Evolutionary conservation across 768 basidiomycete species (phyloP).

Genomic region (Amanita pallidorosea): DNA sequence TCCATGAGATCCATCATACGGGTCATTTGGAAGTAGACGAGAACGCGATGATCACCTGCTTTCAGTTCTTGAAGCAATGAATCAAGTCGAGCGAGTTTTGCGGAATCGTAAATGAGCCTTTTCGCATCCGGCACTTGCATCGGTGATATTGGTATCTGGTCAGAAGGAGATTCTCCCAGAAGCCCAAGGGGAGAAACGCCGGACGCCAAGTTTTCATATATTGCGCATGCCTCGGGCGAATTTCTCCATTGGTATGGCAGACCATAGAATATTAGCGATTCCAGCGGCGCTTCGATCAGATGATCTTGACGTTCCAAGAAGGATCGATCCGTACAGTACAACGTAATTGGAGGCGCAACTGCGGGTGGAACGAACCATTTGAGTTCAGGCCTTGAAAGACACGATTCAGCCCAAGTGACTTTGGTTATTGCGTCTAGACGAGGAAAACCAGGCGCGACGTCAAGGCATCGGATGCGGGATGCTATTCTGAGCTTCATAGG

Average conservation of each 20-base stretch:
- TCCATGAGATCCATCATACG: conserved; percentile 99
- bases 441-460: conserved; percentile 34
- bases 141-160: conserved; percentile 69
- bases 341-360: conserved; percentile 73
- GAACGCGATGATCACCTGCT: conserved; percentile 82
- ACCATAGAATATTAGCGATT: conserved; percentile 75
- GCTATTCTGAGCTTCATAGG: background rate
- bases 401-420: conserved; percentile 61
- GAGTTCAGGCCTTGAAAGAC: conserved; percentile 67
- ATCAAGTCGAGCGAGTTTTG: conserved; percentile 89
- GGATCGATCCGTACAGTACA: conserved; percentile 64
- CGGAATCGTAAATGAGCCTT: conserved; percentile 91
- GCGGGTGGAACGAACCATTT: conserved; percentile 82
- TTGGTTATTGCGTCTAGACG: conserved; percentile 50
- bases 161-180: conserved; percentile 47
- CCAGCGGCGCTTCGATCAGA: conserved; percentile 56
- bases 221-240: conserved; percentile 35
- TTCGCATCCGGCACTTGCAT: conserved; percentile 96
- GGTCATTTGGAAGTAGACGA: conserved; percentile 99
- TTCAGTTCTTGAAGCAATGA: conserved; percentile 86
- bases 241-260: conserved; percentile 60
- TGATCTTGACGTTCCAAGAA: conserved; percentile 65
- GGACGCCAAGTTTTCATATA: conserved; percentile 41
- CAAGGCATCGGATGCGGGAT: conserved; percentile 10
- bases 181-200: conserved; percentile 59